A percentile compares a stretch with the other conserved stretches of the same genome.
Conservation (phyloP, 148 eudicot genomes). For the Chenopodium album region DNA sequence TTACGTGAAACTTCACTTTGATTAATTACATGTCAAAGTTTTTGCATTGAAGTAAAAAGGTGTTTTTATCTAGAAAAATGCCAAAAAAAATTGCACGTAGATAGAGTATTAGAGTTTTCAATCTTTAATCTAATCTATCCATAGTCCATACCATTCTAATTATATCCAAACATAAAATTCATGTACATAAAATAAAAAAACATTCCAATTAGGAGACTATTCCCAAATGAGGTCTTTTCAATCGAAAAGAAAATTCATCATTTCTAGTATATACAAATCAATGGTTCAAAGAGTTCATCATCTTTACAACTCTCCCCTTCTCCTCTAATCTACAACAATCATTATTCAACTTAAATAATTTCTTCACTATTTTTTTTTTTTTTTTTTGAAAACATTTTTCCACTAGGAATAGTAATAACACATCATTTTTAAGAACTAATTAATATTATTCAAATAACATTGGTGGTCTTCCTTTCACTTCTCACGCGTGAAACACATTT, state of each 20-base stretch:
- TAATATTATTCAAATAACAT: background rate
- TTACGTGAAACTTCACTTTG: too few species aligned
- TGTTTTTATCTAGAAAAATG: too few species aligned
- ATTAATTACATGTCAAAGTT: too few species aligned
- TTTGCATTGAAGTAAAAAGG: too few species aligned
- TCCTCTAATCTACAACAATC: background rate
- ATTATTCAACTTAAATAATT: background rate
- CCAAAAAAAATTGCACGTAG: too few species aligned
- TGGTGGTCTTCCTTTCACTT: background rate
- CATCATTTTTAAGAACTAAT: background rate
- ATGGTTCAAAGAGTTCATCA: conserved; percentile 9
- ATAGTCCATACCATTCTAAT: too few species aligned
- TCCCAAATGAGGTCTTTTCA: background rate
- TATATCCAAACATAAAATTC: too few species aligned
- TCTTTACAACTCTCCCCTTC: conserved; percentile 1
- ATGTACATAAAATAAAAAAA: too few species aligned
- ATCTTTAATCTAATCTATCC: too few species aligned
- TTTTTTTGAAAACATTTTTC: too few species aligned
- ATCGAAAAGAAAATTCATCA: background rate
- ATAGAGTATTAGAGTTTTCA: too few species aligned
- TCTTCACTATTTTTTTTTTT: too few species aligned
- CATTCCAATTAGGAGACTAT: background rate
- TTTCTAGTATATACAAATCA: background rate
- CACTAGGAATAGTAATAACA: background rate
- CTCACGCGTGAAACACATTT: conserved; percentile 6